These are phyloP conservation scores for Triticum timopheevii DNA, from an alignment of 176 grass and related monocot genomes.

Conservation along the genomic window DNA sequence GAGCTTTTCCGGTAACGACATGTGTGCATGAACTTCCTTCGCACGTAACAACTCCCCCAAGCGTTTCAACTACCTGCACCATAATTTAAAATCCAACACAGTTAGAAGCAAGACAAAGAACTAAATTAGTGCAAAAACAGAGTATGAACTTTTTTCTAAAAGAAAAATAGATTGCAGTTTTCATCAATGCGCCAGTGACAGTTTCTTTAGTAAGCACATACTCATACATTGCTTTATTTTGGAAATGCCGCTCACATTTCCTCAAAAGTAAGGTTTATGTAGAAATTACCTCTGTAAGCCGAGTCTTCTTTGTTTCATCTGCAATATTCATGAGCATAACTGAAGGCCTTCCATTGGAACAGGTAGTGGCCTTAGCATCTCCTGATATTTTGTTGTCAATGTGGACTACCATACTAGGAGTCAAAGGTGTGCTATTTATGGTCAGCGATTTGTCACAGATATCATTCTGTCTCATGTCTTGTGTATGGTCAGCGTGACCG, in stretches of 20 bases:
- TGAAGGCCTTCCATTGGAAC: constrained; percentile 31
- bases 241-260: not conserved
- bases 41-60: constrained; percentile 60
- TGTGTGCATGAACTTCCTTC: constrained; percentile 73
- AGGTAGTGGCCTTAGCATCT: constrained; percentile 12
- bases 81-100: not conserved
- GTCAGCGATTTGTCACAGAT: constrained; percentile 14
- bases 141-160: not conserved
- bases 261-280: not conserved
- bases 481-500: constrained; percentile 19
- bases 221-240: not conserved
- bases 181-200: not conserved
- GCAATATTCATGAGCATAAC: constrained; percentile 96
- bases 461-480: constrained; percentile 33
- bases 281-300: constrained; percentile 64
- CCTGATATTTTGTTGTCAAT: constrained; percentile 30
- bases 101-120: not conserved
- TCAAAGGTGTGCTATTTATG: not conserved
- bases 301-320: constrained; percentile 71
- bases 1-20: constrained; percentile 77
- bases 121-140: constrained; percentile 1
- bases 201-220: constrained; percentile 7
- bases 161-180: not conserved
- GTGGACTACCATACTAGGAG: constrained; percentile 25
- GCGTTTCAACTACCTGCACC: constrained; percentile 63